phyloP scores from a whole-genome alignment of 2,329 filamentous ascomycete genomes.

The Stachybotrys elegans region DNA sequence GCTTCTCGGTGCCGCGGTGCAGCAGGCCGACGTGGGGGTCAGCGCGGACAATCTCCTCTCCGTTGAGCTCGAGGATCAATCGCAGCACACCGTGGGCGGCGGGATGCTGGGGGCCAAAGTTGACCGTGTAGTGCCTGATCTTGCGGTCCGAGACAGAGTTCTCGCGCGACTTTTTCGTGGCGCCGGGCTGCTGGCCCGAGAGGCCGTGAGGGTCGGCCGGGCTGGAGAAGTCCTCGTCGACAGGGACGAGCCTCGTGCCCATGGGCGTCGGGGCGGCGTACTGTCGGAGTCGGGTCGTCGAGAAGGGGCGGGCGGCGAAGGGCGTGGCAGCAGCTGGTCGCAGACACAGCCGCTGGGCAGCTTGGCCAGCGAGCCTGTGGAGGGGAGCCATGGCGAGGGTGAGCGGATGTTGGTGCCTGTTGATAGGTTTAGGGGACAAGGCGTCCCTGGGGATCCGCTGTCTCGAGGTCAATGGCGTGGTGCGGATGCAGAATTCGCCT shows the following conservation, averaged over 20 bases:
- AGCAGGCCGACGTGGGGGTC: slow-evolving; percentile 96
- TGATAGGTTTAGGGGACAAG: slow-evolving; percentile 19
- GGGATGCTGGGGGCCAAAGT: slow-evolving; percentile 98
- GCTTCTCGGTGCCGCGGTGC: slow-evolving; percentile 96
- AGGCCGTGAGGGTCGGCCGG: slow-evolving; percentile 45
- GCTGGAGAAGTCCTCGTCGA: slow-evolving; percentile 58
- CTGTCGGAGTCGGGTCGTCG: slow-evolving; percentile 57
- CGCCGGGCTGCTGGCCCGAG: slow-evolving; percentile 33
- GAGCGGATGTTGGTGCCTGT: slow-evolving; percentile 20
- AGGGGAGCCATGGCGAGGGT: slow-evolving; percentile 61
- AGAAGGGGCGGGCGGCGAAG: slow-evolving; percentile 53
- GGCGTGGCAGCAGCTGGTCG: slow-evolving; percentile 34
- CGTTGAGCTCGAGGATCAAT: slow-evolving; percentile 94
- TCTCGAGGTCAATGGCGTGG: slow-evolving; percentile 29
- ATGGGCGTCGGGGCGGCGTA: slow-evolving; percentile 50
- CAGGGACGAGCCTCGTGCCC: slow-evolving; percentile 59
- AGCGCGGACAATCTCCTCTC: slow-evolving; percentile 93
- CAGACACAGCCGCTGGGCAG: slow-evolving; percentile 63
- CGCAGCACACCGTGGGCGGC: slow-evolving; percentile 97
- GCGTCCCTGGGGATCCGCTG: slow-evolving; percentile 28
- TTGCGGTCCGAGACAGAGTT: slow-evolving; percentile 61
- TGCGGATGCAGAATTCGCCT: slow-evolving; percentile 23
- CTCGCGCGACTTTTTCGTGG: slow-evolving; percentile 41
- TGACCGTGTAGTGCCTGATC: slow-evolving; percentile 98
- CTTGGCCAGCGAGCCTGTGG: slow-evolving; percentile 66